A percentile compares a stretch with the other conserved stretches of the same genome.
Conservation (phyloP, 2,329 filamentous ascomycete genomes). For the Zymoseptoria pseudotritici region DNA sequence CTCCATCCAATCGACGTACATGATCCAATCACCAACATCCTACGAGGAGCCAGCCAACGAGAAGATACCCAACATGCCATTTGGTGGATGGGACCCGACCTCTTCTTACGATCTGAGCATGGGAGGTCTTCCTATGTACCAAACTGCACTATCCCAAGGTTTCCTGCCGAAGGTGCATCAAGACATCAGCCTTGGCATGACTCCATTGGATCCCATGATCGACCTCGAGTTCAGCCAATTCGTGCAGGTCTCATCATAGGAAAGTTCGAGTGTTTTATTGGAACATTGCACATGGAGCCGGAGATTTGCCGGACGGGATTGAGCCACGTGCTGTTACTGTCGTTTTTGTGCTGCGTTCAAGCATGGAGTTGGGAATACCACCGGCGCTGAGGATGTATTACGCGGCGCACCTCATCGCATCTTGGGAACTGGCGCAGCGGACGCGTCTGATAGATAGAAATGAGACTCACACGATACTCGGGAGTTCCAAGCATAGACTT, state of each 20-base stretch:
- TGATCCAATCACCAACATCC: not conserved
- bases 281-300: constrained; percentile 1
- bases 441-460: not conserved
- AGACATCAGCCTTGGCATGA: not conserved
- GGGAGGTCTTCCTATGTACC: constrained; percentile 5
- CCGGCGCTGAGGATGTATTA: not conserved
- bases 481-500: not conserved
- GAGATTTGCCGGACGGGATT: not conserved
- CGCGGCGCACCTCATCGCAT: not conserved
- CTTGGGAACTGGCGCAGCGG: not conserved
- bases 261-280: not conserved
- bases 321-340: not conserved
- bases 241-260: constrained; percentile 16
- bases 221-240: constrained; percentile 27
- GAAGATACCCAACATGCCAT: not conserved
- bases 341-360: constrained; percentile 1
- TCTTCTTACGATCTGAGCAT: constrained; percentile 9
- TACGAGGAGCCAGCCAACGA: not conserved
- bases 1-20: constrained; percentile 17
- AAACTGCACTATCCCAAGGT: constrained; percentile 6
- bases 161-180: constrained; percentile 10
- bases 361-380: constrained; percentile 1
- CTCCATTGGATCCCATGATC: constrained; percentile 12
- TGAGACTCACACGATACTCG: not conserved
- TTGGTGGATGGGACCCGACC: constrained; percentile 8